Evolutionary conservation across 768 basidiomycete species (phyloP), one percentile per base, ranked within the genome.

Genomic region (Kwoniella sp.): DNA sequence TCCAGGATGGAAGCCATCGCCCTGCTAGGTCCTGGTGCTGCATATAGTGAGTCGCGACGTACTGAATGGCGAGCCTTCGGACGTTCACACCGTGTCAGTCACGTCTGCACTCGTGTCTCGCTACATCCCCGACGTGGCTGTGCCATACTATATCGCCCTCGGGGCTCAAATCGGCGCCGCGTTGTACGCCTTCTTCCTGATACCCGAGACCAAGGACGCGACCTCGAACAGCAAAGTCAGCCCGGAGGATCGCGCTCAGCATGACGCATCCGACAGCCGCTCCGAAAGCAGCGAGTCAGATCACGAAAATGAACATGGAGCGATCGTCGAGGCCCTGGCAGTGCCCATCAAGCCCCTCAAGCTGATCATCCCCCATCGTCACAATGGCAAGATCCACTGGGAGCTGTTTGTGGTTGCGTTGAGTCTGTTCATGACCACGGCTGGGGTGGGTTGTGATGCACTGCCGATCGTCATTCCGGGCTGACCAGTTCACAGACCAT

Each of bases 111-210:
- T 70, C 3, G 46, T 53, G 31, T 67, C 60, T 6, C 41, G 68
- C 47, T 64, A 64, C 50, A 63, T 59, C 29, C 59, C 60, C 17
- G 53, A 52, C 41, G 44, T 59, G 38, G 53, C 57, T 14, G 53
- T 67, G 11, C 60, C 65, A 15, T 70, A 67, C 57, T 66, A 60
- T 48, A 59, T 70, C 36, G 65, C 68, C 1, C 53, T 70, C 8
- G 58, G 50, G 3, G 54, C 50, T 12, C 68, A 70, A 50, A 19
- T 58, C 22, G 48, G 62, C 8, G 62, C 68, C 1, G 44, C 60
- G 1, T 6, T 60, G 5, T 70, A 64, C 55, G 60, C 68, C 1
- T 25, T 40, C n/a, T 25, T 60, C 29, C 40, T 50, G 28, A 64
- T 70, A 23, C 58, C 58, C 1, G 68, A 70, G 33, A 70, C 68